A percentile compares a stretch with the other conserved stretches of the same genome.
These are phyloP conservation scores for Phytophthora citrophthora DNA, from an alignment of 352 stramenopile species.

Conservation along the genomic window DNA sequence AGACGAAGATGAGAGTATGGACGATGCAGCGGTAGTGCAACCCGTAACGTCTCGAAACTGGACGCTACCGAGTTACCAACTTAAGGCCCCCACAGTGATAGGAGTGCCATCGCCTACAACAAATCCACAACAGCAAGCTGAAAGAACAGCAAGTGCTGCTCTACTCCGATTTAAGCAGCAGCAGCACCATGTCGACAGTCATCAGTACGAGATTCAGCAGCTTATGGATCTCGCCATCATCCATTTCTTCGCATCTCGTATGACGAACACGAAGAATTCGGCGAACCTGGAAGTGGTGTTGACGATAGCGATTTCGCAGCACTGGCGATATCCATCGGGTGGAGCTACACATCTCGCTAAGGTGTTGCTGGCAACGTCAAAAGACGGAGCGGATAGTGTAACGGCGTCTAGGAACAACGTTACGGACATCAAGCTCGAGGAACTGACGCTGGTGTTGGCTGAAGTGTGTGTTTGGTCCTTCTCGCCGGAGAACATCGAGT, in stretches of 20 bases:
- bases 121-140: conserved; percentile 4
- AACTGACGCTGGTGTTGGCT: conserved; percentile 36
- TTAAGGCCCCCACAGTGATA: conserved; percentile 6
- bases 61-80: neutral
- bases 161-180: conserved; percentile 20
- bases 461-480: conserved; percentile 43
- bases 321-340: conserved; percentile 18
- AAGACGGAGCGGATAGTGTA: neutral
- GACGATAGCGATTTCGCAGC: conserved; percentile 26
- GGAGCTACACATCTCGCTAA: conserved; percentile 20
- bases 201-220: conserved; percentile 24
- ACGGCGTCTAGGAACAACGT: neutral
- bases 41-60: neutral
- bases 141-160: neutral
- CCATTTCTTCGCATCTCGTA: conserved; percentile 26
- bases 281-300: conserved; percentile 7
- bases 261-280: conserved; percentile 6
- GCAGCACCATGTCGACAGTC: conserved; percentile 12
- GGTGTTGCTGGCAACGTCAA: conserved; percentile 20
- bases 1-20: conserved; percentile 8
- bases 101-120: conserved; percentile 7
- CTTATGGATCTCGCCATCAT: conserved; percentile 32
- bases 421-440: conserved; percentile 16
- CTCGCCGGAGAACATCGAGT: conserved; percentile 20
- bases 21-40: conserved; percentile 12